These are phyloP conservation scores for Dipodascopsis uninucleata DNA, from an alignment of 805 yeast genomes.

Conservation along the genomic window DNA sequence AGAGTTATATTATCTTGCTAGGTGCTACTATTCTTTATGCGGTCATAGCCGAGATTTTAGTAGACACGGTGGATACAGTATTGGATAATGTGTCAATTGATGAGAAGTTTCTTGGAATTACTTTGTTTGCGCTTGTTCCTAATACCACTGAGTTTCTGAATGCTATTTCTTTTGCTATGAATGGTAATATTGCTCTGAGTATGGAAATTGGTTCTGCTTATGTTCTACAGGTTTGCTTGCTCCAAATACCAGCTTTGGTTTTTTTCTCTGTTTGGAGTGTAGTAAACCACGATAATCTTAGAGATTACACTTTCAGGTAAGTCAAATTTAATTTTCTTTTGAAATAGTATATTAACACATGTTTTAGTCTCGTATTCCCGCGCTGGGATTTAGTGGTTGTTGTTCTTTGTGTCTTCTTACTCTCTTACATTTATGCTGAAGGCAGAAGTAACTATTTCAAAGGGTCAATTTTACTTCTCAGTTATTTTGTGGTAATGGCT, in stretches of 20 bases:
- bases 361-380: conserved; percentile 83
- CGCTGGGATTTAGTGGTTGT: conserved; percentile 91
- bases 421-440: conserved; percentile 91
- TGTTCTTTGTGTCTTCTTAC: conserved; percentile 78
- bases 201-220: conserved; percentile 99
- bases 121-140: conserved; percentile 93
- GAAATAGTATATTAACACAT: conserved; percentile 35
- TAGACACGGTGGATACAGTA: conserved; percentile 87
- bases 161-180: conserved; percentile 93
- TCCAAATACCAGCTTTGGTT: conserved; percentile 90
- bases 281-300: conserved; percentile 28
- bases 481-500: conserved; percentile 66
- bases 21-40: conserved; percentile 87
- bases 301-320: conserved; percentile 28
- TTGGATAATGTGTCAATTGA: conserved; percentile 72
- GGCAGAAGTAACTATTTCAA: conserved; percentile 96
- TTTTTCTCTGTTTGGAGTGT: conserved; percentile 40
- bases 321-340: conserved; percentile 7
- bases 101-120: conserved; percentile 87
- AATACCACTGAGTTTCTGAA: conserved; percentile 95
- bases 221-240: conserved; percentile 88
- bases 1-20: conserved; percentile 76
- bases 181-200: conserved; percentile 92
- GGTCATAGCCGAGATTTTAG: conserved; percentile 87
- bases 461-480: conserved; percentile 72